A percentile compares a stretch with the other conserved stretches of the same genome.
Evolutionary conservation across 2,329 filamentous ascomycete species (phyloP).

Genomic region (Colletotrichum lindemuthianum): DNA sequence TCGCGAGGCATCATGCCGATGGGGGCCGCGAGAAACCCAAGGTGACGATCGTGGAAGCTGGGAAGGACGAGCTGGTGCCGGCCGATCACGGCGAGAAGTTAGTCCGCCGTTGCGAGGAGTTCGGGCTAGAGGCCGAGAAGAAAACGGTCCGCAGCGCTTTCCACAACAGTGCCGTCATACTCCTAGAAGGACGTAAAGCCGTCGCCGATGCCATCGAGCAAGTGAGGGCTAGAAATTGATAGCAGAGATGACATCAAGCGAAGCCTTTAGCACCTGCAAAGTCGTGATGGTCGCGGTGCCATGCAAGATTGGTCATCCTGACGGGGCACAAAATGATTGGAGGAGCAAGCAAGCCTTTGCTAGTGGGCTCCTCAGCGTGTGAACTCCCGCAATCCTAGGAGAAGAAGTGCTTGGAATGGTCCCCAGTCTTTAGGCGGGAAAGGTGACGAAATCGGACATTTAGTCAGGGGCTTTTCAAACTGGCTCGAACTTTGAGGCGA

Average conservation of each 20-base stretch:
- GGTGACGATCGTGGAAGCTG: slow-evolving; percentile 61
- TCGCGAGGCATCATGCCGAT: slow-evolving; percentile 45
- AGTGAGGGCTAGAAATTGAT: slow-evolving; percentile 29
- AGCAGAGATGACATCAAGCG: slow-evolving; percentile 24
- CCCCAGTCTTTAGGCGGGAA: neutral
- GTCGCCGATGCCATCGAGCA: slow-evolving; percentile 56
- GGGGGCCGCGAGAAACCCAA: slow-evolving; percentile 37
- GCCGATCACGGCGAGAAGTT: slow-evolving; percentile 58
- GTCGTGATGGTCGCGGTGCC: neutral
- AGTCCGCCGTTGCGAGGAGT: slow-evolving; percentile 56
- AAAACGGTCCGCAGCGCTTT: slow-evolving; percentile 59
- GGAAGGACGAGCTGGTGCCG: slow-evolving; percentile 68
- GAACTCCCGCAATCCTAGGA: neutral
- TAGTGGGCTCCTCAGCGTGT: neutral
- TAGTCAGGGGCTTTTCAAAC: slow-evolving; percentile 10
- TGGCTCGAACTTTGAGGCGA: neutral
- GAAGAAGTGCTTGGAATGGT: slow-evolving; percentile 1
- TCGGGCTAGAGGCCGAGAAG: slow-evolving; percentile 57
- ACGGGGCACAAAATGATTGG: slow-evolving; percentile 1
- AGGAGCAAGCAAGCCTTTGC: neutral
- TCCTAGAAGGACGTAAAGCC: slow-evolving; percentile 54
- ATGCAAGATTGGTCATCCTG: neutral
- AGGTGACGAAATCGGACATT: neutral
- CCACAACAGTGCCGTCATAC: slow-evolving; percentile 66
- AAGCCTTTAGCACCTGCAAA: neutral